Conservation (phyloP, 1,139 yeast genomes). For the Kodamaea derodonti region DNA sequence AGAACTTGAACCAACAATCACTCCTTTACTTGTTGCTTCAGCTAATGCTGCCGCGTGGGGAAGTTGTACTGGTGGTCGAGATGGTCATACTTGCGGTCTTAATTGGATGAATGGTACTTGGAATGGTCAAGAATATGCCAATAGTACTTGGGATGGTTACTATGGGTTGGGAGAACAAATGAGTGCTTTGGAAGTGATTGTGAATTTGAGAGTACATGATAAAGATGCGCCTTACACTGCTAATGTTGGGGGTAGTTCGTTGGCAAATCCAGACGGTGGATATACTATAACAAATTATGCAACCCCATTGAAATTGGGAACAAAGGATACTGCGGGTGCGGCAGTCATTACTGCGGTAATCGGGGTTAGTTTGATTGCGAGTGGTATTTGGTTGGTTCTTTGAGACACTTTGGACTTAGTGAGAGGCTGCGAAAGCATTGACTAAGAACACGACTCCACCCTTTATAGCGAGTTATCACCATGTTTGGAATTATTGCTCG, state of each 20-base stretch:
- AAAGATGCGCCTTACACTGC: slow-evolving; percentile 34
- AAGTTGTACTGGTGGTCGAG: slow-evolving; percentile 70
- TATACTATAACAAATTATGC: slow-evolving; percentile 35
- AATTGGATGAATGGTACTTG: slow-evolving; percentile 53
- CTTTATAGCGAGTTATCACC: no score
- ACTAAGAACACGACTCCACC: no score
- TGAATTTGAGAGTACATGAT: slow-evolving; percentile 27
- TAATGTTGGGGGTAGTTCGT: slow-evolving; percentile 44
- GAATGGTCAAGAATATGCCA: no score
- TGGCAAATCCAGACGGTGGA: slow-evolving; percentile 48
- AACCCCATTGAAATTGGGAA: slow-evolving; percentile 46
- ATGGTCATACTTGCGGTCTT: slow-evolving; percentile 75
- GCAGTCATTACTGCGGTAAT: slow-evolving; percentile 77
- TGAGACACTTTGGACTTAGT: no score
- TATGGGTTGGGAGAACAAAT: slow-evolving; percentile 81
- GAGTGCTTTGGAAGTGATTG: slow-evolving; percentile 67
- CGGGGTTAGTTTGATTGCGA: slow-evolving; percentile 59
- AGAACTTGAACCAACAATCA: slow-evolving; percentile 37
- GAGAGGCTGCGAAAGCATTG: no score
- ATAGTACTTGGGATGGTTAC: slow-evolving; percentile 59
- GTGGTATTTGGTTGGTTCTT: slow-evolving; percentile 70
- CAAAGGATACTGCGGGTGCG: slow-evolving; percentile 83
- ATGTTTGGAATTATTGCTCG: no score
- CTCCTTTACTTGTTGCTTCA: slow-evolving; percentile 34
- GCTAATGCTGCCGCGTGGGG: slow-evolving; percentile 65